Evolutionary conservation across 2,329 filamentous ascomycete genomes (phyloP).

Genomic region (Fonsecaea pugnacius): DNA sequence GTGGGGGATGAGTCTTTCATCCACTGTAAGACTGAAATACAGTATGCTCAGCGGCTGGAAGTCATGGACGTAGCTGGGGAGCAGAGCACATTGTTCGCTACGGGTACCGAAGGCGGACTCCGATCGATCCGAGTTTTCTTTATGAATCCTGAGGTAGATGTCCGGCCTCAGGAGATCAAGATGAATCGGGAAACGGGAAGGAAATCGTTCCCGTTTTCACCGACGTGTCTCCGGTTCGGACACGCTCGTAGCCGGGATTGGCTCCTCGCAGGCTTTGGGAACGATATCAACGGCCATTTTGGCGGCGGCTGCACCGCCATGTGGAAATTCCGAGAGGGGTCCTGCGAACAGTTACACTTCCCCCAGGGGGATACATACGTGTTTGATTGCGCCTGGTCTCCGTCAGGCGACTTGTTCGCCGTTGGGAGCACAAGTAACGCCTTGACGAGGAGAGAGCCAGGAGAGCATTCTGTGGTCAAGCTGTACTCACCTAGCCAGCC

Average conservation of each 20-base stretch:
- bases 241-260: slow-evolving; percentile 44
- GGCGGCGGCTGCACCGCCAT: slow-evolving; percentile 58
- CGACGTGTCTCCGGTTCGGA: slow-evolving; percentile 57
- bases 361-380: slow-evolving; percentile 57
- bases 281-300: slow-evolving; percentile 41
- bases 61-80: slow-evolving; percentile 55
- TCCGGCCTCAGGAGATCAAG: slow-evolving; percentile 1
- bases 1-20: slow-evolving; percentile 39
- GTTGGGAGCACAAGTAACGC: slow-evolving; percentile 51
- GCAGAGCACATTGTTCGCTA: slow-evolving; percentile 51
- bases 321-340: slow-evolving; percentile 55
- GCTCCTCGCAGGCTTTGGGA: slow-evolving; percentile 61
- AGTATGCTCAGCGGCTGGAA: slow-evolving; percentile 56
- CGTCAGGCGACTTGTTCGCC: slow-evolving; percentile 55
- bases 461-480: slow-evolving; percentile 55
- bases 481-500: slow-evolving; percentile 53
- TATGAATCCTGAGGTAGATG: slow-evolving; percentile 36
- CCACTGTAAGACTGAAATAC: slow-evolving; percentile 44
- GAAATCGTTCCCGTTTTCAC: slow-evolving; percentile 38
- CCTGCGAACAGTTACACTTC: slow-evolving; percentile 45
- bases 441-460: slow-evolving; percentile 37
- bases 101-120: slow-evolving; percentile 47
- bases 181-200: slow-evolving; percentile 41
- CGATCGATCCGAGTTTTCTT: slow-evolving; percentile 42
- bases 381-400: slow-evolving; percentile 64